phyloP scores from a whole-genome alignment of 2,329 filamentous ascomycete species.

The Pseudopithomyces maydicus region DNA sequence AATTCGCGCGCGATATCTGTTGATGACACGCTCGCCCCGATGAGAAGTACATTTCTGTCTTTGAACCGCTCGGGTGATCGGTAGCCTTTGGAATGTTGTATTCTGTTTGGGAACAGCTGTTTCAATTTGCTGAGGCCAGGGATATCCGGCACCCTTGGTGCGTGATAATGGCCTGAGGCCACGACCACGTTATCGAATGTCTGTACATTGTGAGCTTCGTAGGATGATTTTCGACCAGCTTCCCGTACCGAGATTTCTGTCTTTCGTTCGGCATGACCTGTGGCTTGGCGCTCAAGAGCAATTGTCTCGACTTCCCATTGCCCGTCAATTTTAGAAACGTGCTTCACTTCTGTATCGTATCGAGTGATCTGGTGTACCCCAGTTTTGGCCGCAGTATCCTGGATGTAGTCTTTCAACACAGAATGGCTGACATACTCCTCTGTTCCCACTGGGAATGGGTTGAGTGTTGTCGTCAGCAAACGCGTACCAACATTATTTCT shows the following conservation, averaged over 20 bases:
- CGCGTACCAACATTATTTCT: slow-evolving; percentile 60
- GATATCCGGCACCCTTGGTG: slow-evolving; percentile 55
- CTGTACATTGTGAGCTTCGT: slow-evolving; percentile 21
- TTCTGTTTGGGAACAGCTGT: slow-evolving; percentile 48
- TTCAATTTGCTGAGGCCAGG: slow-evolving; percentile 56
- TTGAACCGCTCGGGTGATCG: slow-evolving; percentile 54
- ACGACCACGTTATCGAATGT: slow-evolving; percentile 58
- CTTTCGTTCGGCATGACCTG: slow-evolving; percentile 10
- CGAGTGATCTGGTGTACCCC: slow-evolving; percentile 57
- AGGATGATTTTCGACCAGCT: neutral
- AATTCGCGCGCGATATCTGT: slow-evolving; percentile 61
- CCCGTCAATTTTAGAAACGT: slow-evolving; percentile 51
- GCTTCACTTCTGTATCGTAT: slow-evolving; percentile 66
- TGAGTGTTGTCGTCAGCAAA: slow-evolving; percentile 55
- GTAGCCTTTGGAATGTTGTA: slow-evolving; percentile 60
- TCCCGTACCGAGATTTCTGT: slow-evolving; percentile 16
- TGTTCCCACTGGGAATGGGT: slow-evolving; percentile 64
- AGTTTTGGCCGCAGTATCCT: slow-evolving; percentile 58
- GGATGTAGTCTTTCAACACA: slow-evolving; percentile 64
- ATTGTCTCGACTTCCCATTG: slow-evolving; percentile 60
- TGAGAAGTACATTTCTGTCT: slow-evolving; percentile 62
- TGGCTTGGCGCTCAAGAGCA: slow-evolving; percentile 40
- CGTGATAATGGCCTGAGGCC: slow-evolving; percentile 62
- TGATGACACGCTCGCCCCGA: slow-evolving; percentile 62
- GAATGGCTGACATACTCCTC: slow-evolving; percentile 63